Base-by-base conservation (phyloP, 2,329 filamentous ascomycete genomes). In the Ascocoryne sarcoides region DNA sequence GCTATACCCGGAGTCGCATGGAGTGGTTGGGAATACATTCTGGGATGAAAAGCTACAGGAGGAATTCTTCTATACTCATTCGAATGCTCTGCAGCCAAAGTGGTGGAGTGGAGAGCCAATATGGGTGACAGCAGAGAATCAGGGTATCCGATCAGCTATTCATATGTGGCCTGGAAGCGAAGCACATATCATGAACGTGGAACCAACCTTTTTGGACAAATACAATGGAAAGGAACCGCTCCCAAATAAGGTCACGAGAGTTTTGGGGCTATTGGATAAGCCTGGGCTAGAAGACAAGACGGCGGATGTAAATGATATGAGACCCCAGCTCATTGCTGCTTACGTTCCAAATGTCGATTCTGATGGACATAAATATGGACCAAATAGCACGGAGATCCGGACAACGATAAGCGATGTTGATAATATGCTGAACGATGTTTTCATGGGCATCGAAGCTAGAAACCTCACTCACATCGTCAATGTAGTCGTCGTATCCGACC, bases 131-230 rank as follows among this genome's bases (percentile, higher is more conserved):
- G 90, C 90, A 4, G 92, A 96, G 65, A 76, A 75, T 42, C 82
- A 87, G 51, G 83, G 83, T 4, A 69, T 93, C 21, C 75, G 76
- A 42, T 79, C 81, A 20, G 92, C 87, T 1, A 79, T 98, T 18
- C 92, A 98, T 60, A 98, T 98, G 92, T 98, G 92, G 92, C 92
- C 92, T 1, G 92, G 92, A 2, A 93, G 85, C 32, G 92, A 98
- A 64, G 89, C 89, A 4, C 81, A 87, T 59, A 83, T 94, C 45
- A 70, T 77, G 10, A 69, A 72, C n/a, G 68, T 80, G 14, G 79
- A 89, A 47, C 86, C 89, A 2, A 80, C 77, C 8, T 86, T 86
- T 55, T 61, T 96, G 36, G 92, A 96, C 65, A 82, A 79, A 53
- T 98, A 76, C 65, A 90, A 95, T 51, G 80, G 77, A 7, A 74